phyloP scores from a whole-genome alignment of 2,329 filamentous ascomycete genomes.

The Phialophora verrucosa region DNA sequence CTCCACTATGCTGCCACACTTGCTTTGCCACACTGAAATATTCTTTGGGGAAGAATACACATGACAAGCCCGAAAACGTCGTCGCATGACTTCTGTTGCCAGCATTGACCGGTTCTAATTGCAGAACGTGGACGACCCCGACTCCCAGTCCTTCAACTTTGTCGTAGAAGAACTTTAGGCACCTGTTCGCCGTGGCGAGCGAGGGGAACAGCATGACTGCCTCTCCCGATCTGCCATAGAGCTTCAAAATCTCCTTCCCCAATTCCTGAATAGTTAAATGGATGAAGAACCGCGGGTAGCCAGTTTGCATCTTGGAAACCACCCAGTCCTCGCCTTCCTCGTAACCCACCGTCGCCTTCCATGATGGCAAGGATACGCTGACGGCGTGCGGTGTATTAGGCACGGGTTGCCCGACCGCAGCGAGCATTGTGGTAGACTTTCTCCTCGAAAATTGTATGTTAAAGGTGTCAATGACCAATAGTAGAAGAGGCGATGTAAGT shows the following conservation, averaged over 20 bases:
- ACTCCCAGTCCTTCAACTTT: conserved; percentile 61
- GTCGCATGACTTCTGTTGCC: conserved; percentile 52
- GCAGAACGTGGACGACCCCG: conserved; percentile 61
- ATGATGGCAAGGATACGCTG: conserved; percentile 93
- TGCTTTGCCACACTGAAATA: conserved; percentile 79
- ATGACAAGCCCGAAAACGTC: conserved; percentile 67
- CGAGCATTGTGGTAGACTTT: conserved; percentile 30
- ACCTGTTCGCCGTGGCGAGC: conserved; percentile 70
- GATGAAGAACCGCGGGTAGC: conserved; percentile 95
- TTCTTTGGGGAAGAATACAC: conserved; percentile 72
- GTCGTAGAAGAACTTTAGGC: conserved; percentile 71
- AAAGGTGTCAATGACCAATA: not conserved
- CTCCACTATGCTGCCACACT: conserved; percentile 96
- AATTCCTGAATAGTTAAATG: conserved; percentile 81
- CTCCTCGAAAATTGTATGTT: not conserved
- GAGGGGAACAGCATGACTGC: conserved; percentile 83
- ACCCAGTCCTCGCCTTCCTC: conserved; percentile 92
- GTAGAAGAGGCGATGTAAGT: not conserved
- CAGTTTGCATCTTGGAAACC: conserved; percentile 80
- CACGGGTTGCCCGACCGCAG: conserved; percentile 69
- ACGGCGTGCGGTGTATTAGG: conserved; percentile 86
- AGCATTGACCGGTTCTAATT: conserved; percentile 67
- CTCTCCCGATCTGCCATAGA: conserved; percentile 63
- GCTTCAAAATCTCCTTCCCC: conserved; percentile 68
- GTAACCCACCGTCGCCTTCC: conserved; percentile 88